Evolutionary conservation across 2,329 filamentous ascomycete genomes (phyloP).

Genomic region (Fusarium mexicanum): DNA sequence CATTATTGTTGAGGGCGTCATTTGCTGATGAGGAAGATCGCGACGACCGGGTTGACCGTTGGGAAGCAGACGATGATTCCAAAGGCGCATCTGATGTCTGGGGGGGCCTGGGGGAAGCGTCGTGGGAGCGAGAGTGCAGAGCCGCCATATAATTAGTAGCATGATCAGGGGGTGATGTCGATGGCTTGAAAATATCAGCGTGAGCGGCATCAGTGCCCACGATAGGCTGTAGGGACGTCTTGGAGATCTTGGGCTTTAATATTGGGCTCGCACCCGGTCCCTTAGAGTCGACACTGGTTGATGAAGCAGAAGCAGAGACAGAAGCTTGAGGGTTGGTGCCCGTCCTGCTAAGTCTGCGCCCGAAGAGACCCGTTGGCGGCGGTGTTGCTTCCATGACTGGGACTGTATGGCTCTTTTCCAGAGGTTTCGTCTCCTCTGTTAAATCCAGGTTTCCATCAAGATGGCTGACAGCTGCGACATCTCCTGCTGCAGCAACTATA

Average conservation of each 20-base stretch:
- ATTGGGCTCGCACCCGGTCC: constrained; percentile 48
- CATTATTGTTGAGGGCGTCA: constrained; percentile 55
- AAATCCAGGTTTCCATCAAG: constrained; percentile 54
- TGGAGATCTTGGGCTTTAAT: constrained; percentile 49
- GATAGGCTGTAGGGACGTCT: constrained; percentile 68
- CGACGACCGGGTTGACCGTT: constrained; percentile 59
- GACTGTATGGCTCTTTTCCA: constrained; percentile 67
- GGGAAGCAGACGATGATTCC: constrained; percentile 51
- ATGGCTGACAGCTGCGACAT: constrained; percentile 59
- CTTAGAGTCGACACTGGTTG: constrained; percentile 60
- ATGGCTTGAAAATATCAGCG: constrained; percentile 70
- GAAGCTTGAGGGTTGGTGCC: constrained; percentile 46
- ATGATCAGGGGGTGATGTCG: constrained; percentile 65
- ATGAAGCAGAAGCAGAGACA: constrained; percentile 57
- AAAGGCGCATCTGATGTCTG: constrained; percentile 45
- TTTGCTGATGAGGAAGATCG: constrained; percentile 60
- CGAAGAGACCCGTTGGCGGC: constrained; percentile 57
- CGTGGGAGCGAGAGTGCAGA: constrained; percentile 69
- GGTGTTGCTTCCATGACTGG: constrained; percentile 54
- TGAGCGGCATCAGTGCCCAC: constrained; percentile 74
- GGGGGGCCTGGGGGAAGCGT: constrained; percentile 60
- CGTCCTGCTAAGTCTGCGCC: constrained; percentile 57
- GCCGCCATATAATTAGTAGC: constrained; percentile 74
- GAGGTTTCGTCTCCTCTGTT: constrained; percentile 53
- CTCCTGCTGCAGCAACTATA: constrained; percentile 51